Percentiles rank a stretch among this genome's conserved stretches.
Conservation (phyloP, 768 basidiomycete genomes). For the Galerina sulciceps region DNA sequence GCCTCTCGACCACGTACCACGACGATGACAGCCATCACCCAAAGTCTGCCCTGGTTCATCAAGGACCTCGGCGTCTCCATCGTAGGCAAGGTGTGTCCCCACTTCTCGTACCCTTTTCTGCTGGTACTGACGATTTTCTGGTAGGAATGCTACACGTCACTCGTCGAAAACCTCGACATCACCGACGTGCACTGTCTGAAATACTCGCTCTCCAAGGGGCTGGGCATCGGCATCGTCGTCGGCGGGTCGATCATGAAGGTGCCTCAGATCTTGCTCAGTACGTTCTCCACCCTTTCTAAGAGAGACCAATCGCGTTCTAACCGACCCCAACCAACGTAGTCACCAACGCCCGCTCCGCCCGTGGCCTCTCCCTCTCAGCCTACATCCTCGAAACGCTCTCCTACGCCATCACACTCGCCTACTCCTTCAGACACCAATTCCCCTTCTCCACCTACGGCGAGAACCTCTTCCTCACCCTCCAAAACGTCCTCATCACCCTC, state of each 20-base stretch:
- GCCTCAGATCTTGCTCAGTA: constrained; percentile 88
- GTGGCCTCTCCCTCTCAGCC: constrained; percentile 85
- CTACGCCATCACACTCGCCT: constrained; percentile 88
- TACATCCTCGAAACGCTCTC: constrained; percentile 91
- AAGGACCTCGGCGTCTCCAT: constrained; percentile 81
- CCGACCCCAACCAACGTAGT: constrained; percentile 50
- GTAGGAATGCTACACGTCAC: constrained; percentile 88
- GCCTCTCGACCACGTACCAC: neutral
- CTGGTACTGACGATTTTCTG: neutral
- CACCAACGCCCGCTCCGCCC: constrained; percentile 71
- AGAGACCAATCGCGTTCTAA: too few relatives aligned
- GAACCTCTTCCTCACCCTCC: constrained; percentile 90
- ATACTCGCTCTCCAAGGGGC: constrained; percentile 88
- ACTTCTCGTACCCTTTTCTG: too few relatives aligned
- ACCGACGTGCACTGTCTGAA: constrained; percentile 83
- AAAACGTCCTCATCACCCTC: constrained; percentile 87
- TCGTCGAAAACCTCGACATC: constrained; percentile 86
- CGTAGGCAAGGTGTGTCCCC: constrained; percentile 69
- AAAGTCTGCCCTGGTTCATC: constrained; percentile 85
- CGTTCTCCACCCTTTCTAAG: constrained; percentile 39
- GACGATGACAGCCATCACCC: constrained; percentile 77
- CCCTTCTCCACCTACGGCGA: constrained; percentile 99
- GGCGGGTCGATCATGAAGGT: constrained; percentile 97
- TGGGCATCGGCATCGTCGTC: constrained; percentile 91
- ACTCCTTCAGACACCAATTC: constrained; percentile 83